Percentiles rank a stretch among this genome's conserved stretches.
These are phyloP conservation scores for Diaporthe vexans DNA, from an alignment of 2,329 filamentous ascomycete genomes.

Conservation along the genomic window DNA sequence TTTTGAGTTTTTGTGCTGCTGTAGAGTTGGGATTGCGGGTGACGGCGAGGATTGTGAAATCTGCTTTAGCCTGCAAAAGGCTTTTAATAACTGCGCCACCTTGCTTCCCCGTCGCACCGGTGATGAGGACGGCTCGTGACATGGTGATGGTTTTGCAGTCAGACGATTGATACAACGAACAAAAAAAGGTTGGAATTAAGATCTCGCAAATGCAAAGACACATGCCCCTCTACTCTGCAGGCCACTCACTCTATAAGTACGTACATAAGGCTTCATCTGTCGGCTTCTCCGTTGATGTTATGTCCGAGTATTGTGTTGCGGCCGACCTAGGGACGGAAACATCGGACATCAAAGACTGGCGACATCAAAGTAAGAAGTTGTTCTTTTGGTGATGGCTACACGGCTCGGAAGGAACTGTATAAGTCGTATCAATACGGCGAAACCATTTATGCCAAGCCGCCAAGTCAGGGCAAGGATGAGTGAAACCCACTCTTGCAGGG, in stretches of 20 bases:
- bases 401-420: no score
- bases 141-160: not conserved
- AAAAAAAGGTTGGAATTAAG: not conserved
- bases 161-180: not conserved
- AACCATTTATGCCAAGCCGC: not conserved
- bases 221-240: not conserved
- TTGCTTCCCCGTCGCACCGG: constrained; percentile 48
- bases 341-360: not conserved
- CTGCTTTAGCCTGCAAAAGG: constrained; percentile 43
- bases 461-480: not conserved
- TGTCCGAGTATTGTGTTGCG: not conserved
- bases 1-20: constrained; percentile 47
- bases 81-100: constrained; percentile 47
- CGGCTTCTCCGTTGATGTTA: not conserved
- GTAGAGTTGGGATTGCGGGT: constrained; percentile 64
- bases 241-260: not conserved
- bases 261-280: not conserved
- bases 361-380: not conserved
- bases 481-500: not conserved
- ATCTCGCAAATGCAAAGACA: not conserved
- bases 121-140: constrained; percentile 42
- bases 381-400: not conserved
- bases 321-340: not conserved
- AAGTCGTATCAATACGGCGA: constrained; percentile 11
- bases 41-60: constrained; percentile 66